Base-by-base conservation (phyloP, 2,329 filamentous ascomycete genomes). In the Calonectria hawksworthii region DNA sequence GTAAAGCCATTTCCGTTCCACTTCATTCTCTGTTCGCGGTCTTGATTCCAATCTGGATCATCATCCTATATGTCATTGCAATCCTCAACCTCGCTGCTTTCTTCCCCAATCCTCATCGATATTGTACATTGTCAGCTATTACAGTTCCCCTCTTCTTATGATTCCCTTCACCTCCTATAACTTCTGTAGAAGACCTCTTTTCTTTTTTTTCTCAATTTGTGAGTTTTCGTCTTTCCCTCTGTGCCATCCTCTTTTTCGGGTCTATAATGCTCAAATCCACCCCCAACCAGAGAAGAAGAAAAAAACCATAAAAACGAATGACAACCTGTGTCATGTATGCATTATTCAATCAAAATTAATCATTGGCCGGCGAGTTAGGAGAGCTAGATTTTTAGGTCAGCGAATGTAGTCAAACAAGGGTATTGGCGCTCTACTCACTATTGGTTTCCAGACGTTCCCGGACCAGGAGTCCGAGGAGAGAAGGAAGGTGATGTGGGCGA, bases 401-500 rank as follows among this genome's bases (percentile, higher is more conserved):
- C 67, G 21, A 16, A 8, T 21, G 30, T 47, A 47, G 16, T 6
- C 38, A 18, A 18, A 10, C 13, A 36, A 52, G 9, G 2, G 13
- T 16, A 26, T 4, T 18, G 36, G 36, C 28, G 21, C 23, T 63
- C 30, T 6, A 82, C 85, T 81, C 73, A 86, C 85, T 86, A 86
- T 82, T 86, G 84, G 80, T 87, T 86, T 81, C 86, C 86, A 80
- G 85, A 85, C 38, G 83, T 82, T 75, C 85, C 85, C 74, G 86
- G 86, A 75, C 86, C 87, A 80, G 87, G 87, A 21, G 87, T 88
- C 76, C 85, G 83, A 75, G 86, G 87, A 80, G 87, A 88, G 82
- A 87, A 88, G 52, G 86, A 85, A 70, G 86, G 86, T 18, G 85
- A 86, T 9, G 92, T 91, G 52, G 95, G 92, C 59, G 94, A 96